These are phyloP conservation scores for Starmerella stellata DNA, from an alignment of 805 yeast species.

Conservation along the genomic window DNA sequence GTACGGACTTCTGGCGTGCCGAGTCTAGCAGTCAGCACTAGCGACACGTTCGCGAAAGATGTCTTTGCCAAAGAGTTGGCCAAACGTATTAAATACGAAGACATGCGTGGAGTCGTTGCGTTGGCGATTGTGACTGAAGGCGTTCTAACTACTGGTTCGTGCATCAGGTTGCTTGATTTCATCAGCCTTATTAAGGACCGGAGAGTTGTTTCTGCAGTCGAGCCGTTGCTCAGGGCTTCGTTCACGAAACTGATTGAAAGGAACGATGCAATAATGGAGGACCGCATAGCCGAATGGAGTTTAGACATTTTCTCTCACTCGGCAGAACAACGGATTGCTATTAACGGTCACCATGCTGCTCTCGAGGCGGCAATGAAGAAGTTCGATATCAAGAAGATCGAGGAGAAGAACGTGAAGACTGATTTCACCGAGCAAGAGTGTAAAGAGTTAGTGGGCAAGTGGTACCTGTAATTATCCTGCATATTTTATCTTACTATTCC, in stretches of 20 bases:
- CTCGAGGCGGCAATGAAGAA: background rate
- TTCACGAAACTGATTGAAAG: slow-evolving; percentile 4
- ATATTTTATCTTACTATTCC: no score
- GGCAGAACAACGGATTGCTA: slow-evolving; percentile 1
- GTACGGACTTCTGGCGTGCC: background rate
- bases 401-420: background rate
- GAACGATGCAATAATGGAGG: slow-evolving; percentile 2
- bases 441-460: background rate
- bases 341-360: background rate
- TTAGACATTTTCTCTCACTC: slow-evolving; percentile 2
- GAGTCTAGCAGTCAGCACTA: background rate
- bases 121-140: background rate
- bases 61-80: slow-evolving; percentile 4
- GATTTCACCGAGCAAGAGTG: background rate
- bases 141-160: background rate
- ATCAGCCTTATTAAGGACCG: slow-evolving; percentile 3
- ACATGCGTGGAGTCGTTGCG: slow-evolving; percentile 1
- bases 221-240: slow-evolving; percentile 7
- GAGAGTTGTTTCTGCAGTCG: slow-evolving; percentile 2
- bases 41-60: slow-evolving; percentile 1
- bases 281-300: slow-evolving; percentile 4
- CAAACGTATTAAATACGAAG: background rate
- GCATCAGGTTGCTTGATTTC: slow-evolving; percentile 2
- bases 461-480: background rate
- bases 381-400: background rate